A percentile compares a stretch with the other conserved stretches of the same genome.
These are phyloP conservation scores for Ormosia semicastrata DNA, from an alignment of 306 rosid species.

Conservation along the genomic window DNA sequence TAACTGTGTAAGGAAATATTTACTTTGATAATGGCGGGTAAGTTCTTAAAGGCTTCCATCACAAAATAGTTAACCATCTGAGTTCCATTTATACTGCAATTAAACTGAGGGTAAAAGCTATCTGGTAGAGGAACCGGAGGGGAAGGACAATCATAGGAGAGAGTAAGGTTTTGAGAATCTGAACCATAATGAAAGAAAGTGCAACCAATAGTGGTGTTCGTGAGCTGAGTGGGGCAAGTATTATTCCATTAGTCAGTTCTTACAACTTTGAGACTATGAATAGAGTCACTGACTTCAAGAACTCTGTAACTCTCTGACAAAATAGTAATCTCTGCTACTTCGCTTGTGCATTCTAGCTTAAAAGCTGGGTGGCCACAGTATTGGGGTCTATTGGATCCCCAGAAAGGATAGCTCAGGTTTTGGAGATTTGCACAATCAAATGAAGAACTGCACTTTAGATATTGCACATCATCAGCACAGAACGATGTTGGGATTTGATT, in stretches of 20 bases:
- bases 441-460: slow-evolving; percentile 29
- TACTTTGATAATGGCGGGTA: too few species aligned
- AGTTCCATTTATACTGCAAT: slow-evolving; percentile 28
- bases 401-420: slow-evolving; percentile 49
- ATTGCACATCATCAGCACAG: slow-evolving; percentile 16
- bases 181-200: slow-evolving; percentile 22
- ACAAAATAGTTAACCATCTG: slow-evolving; percentile 21
- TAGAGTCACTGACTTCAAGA: slow-evolving; percentile 19
- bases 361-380: slow-evolving; percentile 60
- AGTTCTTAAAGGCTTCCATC: not conserved
- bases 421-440: slow-evolving; percentile 28
- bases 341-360: slow-evolving; percentile 37
- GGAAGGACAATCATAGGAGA: slow-evolving; percentile 45
- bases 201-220: slow-evolving; percentile 23
- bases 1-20: not conserved
- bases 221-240: slow-evolving; percentile 27
- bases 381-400: slow-evolving; percentile 41
- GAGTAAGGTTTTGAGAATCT: slow-evolving; percentile 13
- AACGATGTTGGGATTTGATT: slow-evolving; percentile 21
- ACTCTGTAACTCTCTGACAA: slow-evolving; percentile 21
- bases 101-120: slow-evolving; percentile 18
- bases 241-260: slow-evolving; percentile 44
- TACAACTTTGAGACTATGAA: slow-evolving; percentile 30
- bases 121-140: not conserved
- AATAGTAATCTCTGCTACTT: slow-evolving; percentile 25